These are phyloP conservation scores for Amanita pseudoporphyria DNA, from an alignment of 768 basidiomycete species.

Conservation along the genomic window DNA sequence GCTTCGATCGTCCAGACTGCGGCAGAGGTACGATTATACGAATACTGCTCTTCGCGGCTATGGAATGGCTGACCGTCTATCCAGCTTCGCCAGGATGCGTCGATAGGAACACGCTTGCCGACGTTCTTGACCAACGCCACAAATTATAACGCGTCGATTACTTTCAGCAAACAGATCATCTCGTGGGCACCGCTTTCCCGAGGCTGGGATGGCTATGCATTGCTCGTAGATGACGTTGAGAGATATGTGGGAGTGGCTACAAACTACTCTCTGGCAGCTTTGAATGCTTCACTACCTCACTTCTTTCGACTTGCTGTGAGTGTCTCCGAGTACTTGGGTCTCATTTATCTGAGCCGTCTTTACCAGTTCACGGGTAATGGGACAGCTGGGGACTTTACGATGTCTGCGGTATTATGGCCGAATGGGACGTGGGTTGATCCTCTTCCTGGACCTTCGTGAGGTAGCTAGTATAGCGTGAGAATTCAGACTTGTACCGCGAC, in stretches of 20 bases:
- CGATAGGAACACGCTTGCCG: constrained; percentile 61
- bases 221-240: constrained; percentile 84
- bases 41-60: neutral
- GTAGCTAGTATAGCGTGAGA: neutral
- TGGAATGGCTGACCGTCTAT: constrained; percentile 3
- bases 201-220: constrained; percentile 67
- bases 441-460: constrained; percentile 50
- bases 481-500: neutral
- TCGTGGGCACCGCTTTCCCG: constrained; percentile 42
- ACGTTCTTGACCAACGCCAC: constrained; percentile 68
- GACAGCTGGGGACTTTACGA: constrained; percentile 67
- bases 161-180: constrained; percentile 45
- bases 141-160: constrained; percentile 46
- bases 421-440: constrained; percentile 82
- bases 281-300: constrained; percentile 54
- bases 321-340: constrained; percentile 12
- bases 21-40: constrained; percentile 40
- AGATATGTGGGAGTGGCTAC: constrained; percentile 61
- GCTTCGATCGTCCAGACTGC: constrained; percentile 72
- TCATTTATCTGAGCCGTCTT: neutral
- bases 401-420: constrained; percentile 62
- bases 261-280: constrained; percentile 59
- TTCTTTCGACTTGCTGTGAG: constrained; percentile 77
- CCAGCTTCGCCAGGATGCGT: constrained; percentile 66
- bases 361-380: constrained; percentile 38